phyloP scores from a whole-genome alignment of 164 flowering plant species.

The Paratinospora sagittata region DNA sequence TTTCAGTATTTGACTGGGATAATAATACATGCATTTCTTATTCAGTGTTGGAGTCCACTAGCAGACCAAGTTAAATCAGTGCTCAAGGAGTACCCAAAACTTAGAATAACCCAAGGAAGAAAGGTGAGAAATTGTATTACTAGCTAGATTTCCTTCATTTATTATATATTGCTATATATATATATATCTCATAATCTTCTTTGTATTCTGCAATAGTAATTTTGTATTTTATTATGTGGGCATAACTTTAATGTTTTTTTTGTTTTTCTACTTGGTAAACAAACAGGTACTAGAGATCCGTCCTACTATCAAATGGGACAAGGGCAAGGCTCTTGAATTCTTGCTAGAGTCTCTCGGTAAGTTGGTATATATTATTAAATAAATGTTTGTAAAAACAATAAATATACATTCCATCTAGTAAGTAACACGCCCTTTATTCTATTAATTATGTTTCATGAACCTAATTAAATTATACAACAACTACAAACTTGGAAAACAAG shows the following conservation, averaged over 20 bases:
- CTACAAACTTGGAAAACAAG: background rate
- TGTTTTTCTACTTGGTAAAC: too few species aligned
- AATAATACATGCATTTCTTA: constrained; percentile 6
- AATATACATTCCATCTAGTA: background rate
- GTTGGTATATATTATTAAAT: background rate
- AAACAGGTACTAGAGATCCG: constrained; percentile 80
- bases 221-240: background rate
- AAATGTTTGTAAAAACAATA: too few species aligned
- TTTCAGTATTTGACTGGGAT: background rate
- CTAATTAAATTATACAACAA: background rate
- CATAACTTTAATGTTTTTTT: too few species aligned
- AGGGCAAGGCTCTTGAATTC: constrained; percentile 93
- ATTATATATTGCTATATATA: background rate
- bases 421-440: background rate
- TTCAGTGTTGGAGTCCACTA: constrained; percentile 68
- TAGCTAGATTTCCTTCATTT: too few species aligned
- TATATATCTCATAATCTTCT: background rate
- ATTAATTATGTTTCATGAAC: background rate
- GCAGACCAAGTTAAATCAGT: constrained; percentile 64
- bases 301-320: constrained; percentile 97
- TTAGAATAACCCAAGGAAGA: constrained; percentile 65
- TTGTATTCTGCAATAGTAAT: constrained; percentile 9
- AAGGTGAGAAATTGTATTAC: constrained; percentile 47
- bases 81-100: constrained; percentile 60
- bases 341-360: constrained; percentile 60